Evolutionary conservation across 1,139 yeast genomes (phyloP).

Genomic region (Geotrichum bryndzae): DNA sequence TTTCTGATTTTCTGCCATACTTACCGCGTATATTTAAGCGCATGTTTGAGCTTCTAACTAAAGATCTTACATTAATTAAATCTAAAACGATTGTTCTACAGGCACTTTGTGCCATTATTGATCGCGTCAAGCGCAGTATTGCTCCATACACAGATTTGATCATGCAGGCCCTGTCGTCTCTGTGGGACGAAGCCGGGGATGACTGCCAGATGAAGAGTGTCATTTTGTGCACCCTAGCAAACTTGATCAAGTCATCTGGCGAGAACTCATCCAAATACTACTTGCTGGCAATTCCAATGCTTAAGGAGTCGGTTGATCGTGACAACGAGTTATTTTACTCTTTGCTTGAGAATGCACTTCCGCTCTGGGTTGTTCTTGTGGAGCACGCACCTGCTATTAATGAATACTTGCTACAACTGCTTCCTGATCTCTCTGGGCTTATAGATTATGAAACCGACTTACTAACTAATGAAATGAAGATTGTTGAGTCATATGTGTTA

Average conservation of each 20-base stretch:
- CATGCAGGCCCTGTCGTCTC: constrained; percentile 55
- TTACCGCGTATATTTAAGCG: constrained; percentile 47
- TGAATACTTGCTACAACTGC: constrained; percentile 41
- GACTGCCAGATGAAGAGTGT: constrained; percentile 65
- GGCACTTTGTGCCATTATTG: constrained; percentile 59
- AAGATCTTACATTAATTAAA: constrained; percentile 54
- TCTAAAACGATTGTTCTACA: constrained; percentile 69
- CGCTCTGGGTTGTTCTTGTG: constrained; percentile 69
- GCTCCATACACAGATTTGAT: constrained; percentile 41
- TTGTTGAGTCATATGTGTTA: constrained; percentile 66
- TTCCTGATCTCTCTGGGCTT: constrained; percentile 49
- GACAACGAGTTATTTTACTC: constrained; percentile 54
- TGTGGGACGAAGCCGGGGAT: constrained; percentile 64
- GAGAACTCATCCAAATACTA: constrained; percentile 54
- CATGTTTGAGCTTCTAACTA: constrained; percentile 45
- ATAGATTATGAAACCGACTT: constrained; percentile 65
- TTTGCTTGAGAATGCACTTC: constrained; percentile 81
- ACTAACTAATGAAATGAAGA: constrained; percentile 58
- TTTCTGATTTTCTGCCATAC: constrained; percentile 60
- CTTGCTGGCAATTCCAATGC: constrained; percentile 59
- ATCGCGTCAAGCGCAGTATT: constrained; percentile 41
- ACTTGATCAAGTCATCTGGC: constrained; percentile 60
- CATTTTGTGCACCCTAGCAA: constrained; percentile 60
- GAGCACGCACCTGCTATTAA: constrained; percentile 44
- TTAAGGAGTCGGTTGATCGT: constrained; percentile 59